phyloP scores from a whole-genome alignment of 163 green algal genomes.

The Chlorella variabilis region DNA sequence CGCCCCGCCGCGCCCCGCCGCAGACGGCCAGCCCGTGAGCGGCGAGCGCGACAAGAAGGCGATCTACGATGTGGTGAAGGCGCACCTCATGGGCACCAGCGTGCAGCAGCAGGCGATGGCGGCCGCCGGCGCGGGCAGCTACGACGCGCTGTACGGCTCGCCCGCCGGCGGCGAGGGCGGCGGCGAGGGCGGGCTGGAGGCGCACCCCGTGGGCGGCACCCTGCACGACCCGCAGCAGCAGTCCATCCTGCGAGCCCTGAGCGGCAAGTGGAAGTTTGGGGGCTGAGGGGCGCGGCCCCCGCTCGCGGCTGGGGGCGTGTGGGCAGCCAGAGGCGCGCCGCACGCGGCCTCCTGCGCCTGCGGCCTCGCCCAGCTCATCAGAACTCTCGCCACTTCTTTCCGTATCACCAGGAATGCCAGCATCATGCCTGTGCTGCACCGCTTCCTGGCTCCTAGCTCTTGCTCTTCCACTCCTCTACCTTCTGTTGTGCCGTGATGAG shows the following conservation, averaged over 20 bases:
- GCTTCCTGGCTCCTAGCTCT: no score
- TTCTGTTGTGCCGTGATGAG: neutral
- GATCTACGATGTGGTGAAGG: constrained; percentile 58
- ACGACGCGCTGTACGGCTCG: neutral
- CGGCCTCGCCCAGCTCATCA: no score
- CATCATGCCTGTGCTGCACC: no score
- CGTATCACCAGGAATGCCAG: no score
- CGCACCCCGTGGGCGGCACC: neutral
- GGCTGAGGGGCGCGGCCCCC: neutral
- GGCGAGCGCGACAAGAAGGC: constrained; percentile 38
- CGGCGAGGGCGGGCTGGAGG: no score
- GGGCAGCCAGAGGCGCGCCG: no score
- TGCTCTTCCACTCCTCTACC: no score
- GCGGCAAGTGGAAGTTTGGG: constrained; percentile 40
- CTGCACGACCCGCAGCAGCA: constrained; percentile 24
- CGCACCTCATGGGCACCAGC: constrained; percentile 53
- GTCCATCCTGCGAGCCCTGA: constrained; percentile 37
- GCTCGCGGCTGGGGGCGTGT: no score
- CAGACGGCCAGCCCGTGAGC: constrained; percentile 22
- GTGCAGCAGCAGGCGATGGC: constrained; percentile 20
- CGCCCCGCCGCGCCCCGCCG: no score
- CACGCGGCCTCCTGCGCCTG: no score
- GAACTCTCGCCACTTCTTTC: no score
- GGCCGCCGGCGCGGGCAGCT: neutral
- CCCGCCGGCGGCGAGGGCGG: no score